Evolutionary conservation across 352 stramenopile genomes (phyloP).

Genomic region (Globisporangium viniferum): DNA sequence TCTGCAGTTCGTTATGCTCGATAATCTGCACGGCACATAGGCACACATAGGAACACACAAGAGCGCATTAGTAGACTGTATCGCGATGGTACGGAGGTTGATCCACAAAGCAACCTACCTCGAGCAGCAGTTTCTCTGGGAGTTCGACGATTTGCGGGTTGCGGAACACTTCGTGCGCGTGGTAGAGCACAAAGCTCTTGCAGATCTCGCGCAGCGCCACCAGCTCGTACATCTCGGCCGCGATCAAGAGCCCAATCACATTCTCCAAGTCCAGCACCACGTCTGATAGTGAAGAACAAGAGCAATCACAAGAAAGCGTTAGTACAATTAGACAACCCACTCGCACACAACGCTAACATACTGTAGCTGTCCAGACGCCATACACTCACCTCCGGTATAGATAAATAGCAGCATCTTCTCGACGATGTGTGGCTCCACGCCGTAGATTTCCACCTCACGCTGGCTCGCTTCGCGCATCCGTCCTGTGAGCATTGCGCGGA

Average conservation of each 20-base stretch:
- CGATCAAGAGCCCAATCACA: slow-evolving; percentile 71
- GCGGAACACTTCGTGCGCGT: slow-evolving; percentile 81
- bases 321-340: not conserved
- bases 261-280: slow-evolving; percentile 71
- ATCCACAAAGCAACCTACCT: slow-evolving; percentile 26
- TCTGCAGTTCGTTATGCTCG: slow-evolving; percentile 80
- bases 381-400: slow-evolving; percentile 62
- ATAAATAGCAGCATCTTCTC: slow-evolving; percentile 86
- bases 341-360: not conserved
- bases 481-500: slow-evolving; percentile 82
- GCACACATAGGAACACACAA: not conserved
- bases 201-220: slow-evolving; percentile 76
- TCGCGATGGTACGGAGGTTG: not conserved
- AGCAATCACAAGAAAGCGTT: not conserved
- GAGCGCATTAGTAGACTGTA: not conserved
- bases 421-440: slow-evolving; percentile 54
- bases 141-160: slow-evolving; percentile 70
- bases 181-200: slow-evolving; percentile 77
- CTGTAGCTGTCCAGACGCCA: no score
- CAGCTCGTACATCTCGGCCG: slow-evolving; percentile 83
- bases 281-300: slow-evolving; percentile 24
- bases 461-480: slow-evolving; percentile 71
- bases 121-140: slow-evolving; percentile 78
- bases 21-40: slow-evolving; percentile 36
- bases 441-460: slow-evolving; percentile 70